Base-by-base conservation (phyloP, 108 stramenopile species). In the Conticribra guillardii region DNA sequence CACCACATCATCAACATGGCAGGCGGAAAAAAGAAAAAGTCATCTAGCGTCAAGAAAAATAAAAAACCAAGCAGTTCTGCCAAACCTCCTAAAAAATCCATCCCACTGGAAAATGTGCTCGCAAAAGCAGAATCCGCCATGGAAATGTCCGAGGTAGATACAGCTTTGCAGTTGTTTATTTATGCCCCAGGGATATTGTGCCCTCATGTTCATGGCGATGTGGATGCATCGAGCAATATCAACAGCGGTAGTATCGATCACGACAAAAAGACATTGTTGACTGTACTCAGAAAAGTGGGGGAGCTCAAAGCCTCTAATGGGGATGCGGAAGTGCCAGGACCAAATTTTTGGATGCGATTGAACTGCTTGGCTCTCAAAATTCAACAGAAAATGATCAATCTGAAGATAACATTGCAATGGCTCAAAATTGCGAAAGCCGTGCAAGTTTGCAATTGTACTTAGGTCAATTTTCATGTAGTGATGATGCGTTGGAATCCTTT, bases 401-500 rank as follows among this genome's bases (percentile, higher is more conserved):
- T n/a, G n/a, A n/a, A 4, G 29, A 7, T 14, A 54, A 53, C 26
- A 67, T 79, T 17, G 18, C 56, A 9, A 58, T 52, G n/a, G 69
- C 60, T 27, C 84, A 82, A 49, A 72, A 70, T 34, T 63, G 67
- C 21, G 81, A 82, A 49, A 65, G 37, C 46, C 54, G 71, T 33
- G 88, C 90, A 18, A 75, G 80, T 67, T 73, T 94, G 21, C 73
- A 82, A 50, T 58, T 94, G 27, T 94, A 94, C 62, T 53, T 91
- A 21, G 93, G 93, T 27, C 93, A 94, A 70, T 71, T 94, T 24
- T 86, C 84, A 49, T 66, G 67, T 28, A 88, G 82, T 55, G 47
- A 72, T 27, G 89, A 94, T 50, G 93, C 93, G n/a, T 64, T 94
- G 41, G 62, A 64, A 33, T 76, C 84, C 4, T 89, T 88, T 64